A percentile compares a stretch with the other conserved stretches of the same genome.
Conservation (phyloP, 2,329 filamentous ascomycete species). For the Calonectria ilicicola region DNA sequence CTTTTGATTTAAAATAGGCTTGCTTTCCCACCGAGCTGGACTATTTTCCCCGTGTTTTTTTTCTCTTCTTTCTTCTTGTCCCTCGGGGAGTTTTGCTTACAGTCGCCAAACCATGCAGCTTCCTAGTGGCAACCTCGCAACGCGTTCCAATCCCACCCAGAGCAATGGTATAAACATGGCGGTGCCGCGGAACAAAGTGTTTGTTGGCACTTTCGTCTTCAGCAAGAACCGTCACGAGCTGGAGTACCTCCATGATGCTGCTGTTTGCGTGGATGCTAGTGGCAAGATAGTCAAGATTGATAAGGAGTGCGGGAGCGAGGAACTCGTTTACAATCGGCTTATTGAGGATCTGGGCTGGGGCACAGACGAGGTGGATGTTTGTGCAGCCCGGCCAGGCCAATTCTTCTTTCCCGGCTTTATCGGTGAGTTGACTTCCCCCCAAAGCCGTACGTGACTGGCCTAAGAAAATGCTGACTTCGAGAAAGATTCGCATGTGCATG, state of each 20-base stretch:
- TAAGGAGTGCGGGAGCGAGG: conserved; percentile 46
- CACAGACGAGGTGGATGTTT: conserved; percentile 51
- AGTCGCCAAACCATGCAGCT: neutral
- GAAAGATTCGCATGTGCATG: conserved; percentile 97
- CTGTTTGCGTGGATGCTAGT: conserved; percentile 60
- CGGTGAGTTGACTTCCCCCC: conserved; percentile 58
- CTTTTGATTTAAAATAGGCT: neutral
- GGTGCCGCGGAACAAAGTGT: conserved; percentile 56
- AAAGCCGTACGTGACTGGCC: too few relatives aligned
- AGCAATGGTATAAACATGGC: conserved; percentile 19
- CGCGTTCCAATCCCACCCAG: neutral
- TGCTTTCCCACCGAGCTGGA: neutral
- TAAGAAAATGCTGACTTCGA: neutral
- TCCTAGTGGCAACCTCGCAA: neutral
- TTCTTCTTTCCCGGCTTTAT: conserved; percentile 91
- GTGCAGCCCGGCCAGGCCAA: conserved; percentile 59
- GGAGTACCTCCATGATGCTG: conserved; percentile 63
- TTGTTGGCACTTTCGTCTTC: conserved; percentile 68
- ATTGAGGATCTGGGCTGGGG: conserved; percentile 60
- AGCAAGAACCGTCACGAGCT: conserved; percentile 61
- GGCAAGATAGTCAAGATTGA: conserved; percentile 66
- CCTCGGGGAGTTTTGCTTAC: neutral
- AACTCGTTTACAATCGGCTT: conserved; percentile 47
- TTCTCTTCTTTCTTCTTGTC: neutral
- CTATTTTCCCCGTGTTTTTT: neutral